Conservation (phyloP, 345 rosid genomes). For the Cardamine resedifolia region DNA sequence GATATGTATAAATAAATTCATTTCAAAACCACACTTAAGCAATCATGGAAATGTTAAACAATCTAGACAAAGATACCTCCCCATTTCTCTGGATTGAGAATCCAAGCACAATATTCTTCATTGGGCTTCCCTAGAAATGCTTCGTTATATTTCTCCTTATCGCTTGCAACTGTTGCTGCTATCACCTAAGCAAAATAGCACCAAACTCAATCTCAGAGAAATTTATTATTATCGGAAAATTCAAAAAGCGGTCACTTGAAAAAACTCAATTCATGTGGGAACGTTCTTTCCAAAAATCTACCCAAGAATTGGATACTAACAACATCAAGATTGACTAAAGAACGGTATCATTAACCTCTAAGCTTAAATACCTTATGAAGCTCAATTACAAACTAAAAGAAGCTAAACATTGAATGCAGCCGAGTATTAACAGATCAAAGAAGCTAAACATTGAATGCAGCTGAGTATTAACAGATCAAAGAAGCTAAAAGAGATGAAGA, state of each 20-base stretch:
- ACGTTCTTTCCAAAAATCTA: background rate
- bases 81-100: slow-evolving; percentile 90
- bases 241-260: background rate
- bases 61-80: slow-evolving; percentile 58
- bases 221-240: background rate
- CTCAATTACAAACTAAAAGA: slow-evolving; percentile 1
- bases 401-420: slow-evolving; percentile 4
- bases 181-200: slow-evolving; percentile 58
- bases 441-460: too few species aligned
- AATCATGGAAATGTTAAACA: background rate
- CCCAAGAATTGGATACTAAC: background rate
- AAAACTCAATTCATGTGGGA: background rate
- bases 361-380: background rate
- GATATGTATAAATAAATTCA: background rate
- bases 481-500: slow-evolving; percentile 26
- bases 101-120: slow-evolving; percentile 84
- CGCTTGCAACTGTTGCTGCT: slow-evolving; percentile 83
- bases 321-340: background rate
- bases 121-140: slow-evolving; percentile 86
- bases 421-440: background rate
- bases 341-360: background rate
- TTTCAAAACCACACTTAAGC: background rate
- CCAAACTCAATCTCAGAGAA: background rate
- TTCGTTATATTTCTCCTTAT: slow-evolving; percentile 71
- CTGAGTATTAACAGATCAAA: too few species aligned